Base-by-base conservation (phyloP, 1,284 basidiomycete species). In the Salmacisia buchloeana region DNA sequence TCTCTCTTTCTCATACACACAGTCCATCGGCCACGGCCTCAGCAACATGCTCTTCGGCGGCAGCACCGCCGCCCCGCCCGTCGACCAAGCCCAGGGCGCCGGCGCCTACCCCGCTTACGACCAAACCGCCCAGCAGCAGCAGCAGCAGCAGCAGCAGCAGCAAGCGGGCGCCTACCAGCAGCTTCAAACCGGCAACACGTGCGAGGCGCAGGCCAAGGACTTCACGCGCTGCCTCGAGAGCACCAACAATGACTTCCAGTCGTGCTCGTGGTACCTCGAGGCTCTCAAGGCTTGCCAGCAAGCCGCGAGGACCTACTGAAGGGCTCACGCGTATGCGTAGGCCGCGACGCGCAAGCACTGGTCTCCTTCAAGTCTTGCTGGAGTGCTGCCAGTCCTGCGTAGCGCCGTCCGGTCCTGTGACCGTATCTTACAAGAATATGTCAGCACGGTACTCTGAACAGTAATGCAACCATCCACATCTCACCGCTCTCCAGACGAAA, bases 41-140 rank as follows among this genome's bases (percentile, higher is more conserved):
- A 90, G 89, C 58, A 85, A 80, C 80, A 90, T 92, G 89, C 85
- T 92, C 63, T 92, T 92, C 70, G 91, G 90, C 56, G 85, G 88
- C 61, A 80, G 83, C 38, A 73, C 81, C 45, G 71, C 75, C 41
- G 69, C 73, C 58, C 70, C 72, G 10, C 72, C 68, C 33, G 72
- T 72, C 29, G 74, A 79, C 58, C 76, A 76, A 35, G 80, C 81
- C 57, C 81, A 83, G 58, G 83, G 81, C 15, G 58, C 41, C 10
- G 66, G 67, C 38, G 61, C 60, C 58, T 63, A 72, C 65, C 65
- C 45, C 68, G 43, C 65, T 13, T 69, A 69, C 65, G 61, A 61
- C 35, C 66, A 70, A 63, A 56, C 56, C 63, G 66, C 49, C 60
- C 52, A 34, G 58, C 63, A 12, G 62, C n/a, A n/a, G n/a, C n/a